Percentiles rank a stretch among this genome's conserved stretches.
Conservation (phyloP, 78 protist genomes). For the Monocercomonoides exilis region DNA sequence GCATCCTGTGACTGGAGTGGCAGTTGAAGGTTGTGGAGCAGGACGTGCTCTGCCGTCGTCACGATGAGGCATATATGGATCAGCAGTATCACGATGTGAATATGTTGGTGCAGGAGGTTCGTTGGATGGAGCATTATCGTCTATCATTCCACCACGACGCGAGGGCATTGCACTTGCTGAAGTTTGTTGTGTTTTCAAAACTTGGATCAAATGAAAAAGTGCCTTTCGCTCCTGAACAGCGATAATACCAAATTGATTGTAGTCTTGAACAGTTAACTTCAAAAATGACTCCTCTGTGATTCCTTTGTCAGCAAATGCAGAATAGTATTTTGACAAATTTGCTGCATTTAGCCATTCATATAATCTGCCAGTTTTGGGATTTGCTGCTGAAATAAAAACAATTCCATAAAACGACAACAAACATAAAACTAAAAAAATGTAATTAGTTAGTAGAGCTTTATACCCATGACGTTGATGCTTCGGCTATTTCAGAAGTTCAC, state of each 20-base stretch:
- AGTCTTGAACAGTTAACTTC: constrained; percentile 5
- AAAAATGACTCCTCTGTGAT: neutral
- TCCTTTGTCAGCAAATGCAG: neutral
- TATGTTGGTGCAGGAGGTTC: neutral
- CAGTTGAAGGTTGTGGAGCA: neutral
- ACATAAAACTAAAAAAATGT: no score
- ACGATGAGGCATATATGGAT: constrained; percentile 1
- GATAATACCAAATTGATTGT: neutral
- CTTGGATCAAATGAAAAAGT: neutral
- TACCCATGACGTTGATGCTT: no score
- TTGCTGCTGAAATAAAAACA: no score
- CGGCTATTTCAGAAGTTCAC: no score
- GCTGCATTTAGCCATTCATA: constrained; percentile 13
- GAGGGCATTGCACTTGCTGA: neutral
- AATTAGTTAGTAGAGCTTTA: no score
- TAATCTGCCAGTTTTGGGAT: no score
- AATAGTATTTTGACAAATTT: neutral
- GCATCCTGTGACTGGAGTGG: neutral
- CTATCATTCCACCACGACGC: neutral
- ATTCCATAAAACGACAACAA: no score
- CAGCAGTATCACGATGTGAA: neutral
- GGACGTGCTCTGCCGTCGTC: neutral
- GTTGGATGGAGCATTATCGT: neutral
- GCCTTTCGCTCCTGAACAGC: constrained; percentile 5
- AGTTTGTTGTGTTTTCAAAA: neutral